These are phyloP conservation scores for Zygotorulaspora danielsina DNA, from an alignment of 805 yeast species.

Conservation along the genomic window DNA sequence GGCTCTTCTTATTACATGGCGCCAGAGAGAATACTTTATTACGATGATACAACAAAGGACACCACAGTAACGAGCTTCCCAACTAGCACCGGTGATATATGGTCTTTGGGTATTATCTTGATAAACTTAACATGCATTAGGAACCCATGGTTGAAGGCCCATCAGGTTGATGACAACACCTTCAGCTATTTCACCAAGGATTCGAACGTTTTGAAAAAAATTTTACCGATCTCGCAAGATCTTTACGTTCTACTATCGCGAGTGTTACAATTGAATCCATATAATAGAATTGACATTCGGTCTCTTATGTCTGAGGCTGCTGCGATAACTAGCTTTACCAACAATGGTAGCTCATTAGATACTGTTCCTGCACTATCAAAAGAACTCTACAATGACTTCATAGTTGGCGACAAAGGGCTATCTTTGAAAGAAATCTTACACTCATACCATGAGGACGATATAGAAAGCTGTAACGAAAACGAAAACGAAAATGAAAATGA, in stretches of 20 bases:
- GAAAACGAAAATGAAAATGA: too few species aligned
- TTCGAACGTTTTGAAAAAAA: slow-evolving; percentile 52
- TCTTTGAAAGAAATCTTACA: slow-evolving; percentile 19
- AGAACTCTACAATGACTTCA: slow-evolving; percentile 17
- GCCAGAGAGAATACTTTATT: slow-evolving; percentile 60
- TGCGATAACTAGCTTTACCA: slow-evolving; percentile 26
- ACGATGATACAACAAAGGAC: slow-evolving; percentile 20
- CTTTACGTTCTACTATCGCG: slow-evolving; percentile 48
- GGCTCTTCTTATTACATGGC: slow-evolving; percentile 93
- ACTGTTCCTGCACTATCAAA: slow-evolving; percentile 21
- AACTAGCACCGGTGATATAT: slow-evolving; percentile 74
- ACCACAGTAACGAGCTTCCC: slow-evolving; percentile 41
- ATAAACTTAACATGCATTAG: slow-evolving; percentile 77
- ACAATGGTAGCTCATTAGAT: slow-evolving; percentile 27
- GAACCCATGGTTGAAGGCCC: slow-evolving; percentile 88
- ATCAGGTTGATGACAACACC: slow-evolving; percentile 53
- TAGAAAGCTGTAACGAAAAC: slow-evolving; percentile 11
- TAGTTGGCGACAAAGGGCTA: slow-evolving; percentile 20
- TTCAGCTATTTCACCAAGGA: slow-evolving; percentile 60
- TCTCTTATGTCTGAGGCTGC: slow-evolving; percentile 24
- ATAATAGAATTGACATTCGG: slow-evolving; percentile 29
- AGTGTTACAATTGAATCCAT: slow-evolving; percentile 35
- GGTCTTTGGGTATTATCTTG: slow-evolving; percentile 81
- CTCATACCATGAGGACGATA: slow-evolving; percentile 14
- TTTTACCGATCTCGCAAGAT: slow-evolving; percentile 68